A percentile compares a stretch with the other conserved stretches of the same genome.
Evolutionary conservation across 257 asterid species (phyloP).

Genomic region (Nicotiana tabacum): DNA sequence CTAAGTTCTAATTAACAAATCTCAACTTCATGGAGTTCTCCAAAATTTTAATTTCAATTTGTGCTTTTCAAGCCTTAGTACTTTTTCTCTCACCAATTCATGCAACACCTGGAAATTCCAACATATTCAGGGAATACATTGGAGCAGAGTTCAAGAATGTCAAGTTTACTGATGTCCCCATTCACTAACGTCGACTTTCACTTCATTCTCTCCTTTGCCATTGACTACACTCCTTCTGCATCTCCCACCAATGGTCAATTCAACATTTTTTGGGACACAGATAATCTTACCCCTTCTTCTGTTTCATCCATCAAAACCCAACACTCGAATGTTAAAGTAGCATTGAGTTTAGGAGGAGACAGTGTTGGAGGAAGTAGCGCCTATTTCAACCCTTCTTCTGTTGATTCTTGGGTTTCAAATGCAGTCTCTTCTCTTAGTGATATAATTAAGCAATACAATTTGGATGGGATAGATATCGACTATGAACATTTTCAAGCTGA

Average conservation of each 20-base stretch:
- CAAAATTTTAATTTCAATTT: conserved; percentile 10
- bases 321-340: conserved; percentile 51
- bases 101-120: conserved; percentile 32
- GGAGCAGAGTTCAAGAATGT: conserved; percentile 75
- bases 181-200: conserved; percentile 60
- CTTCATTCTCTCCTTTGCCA: conserved; percentile 80
- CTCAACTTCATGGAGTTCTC: conserved; percentile 26
- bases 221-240: conserved; percentile 66
- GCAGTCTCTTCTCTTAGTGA: conserved; percentile 58
- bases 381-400: conserved; percentile 47
- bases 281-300: conserved; percentile 44
- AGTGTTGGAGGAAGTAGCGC: conserved; percentile 40
- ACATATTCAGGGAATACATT: conserved; percentile 59
- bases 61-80: conserved; percentile 15
- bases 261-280: conserved; percentile 62
- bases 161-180: conserved; percentile 57
- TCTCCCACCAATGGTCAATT: conserved; percentile 62
- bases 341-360: conserved; percentile 74
- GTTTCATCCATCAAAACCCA: conserved; percentile 43
- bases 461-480: conserved; percentile 72
- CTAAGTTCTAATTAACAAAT: background rate
- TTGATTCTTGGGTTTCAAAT: conserved; percentile 63
- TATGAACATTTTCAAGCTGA: conserved; percentile 63
- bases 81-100: background rate
- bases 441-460: conserved; percentile 39